These are phyloP conservation scores for Kokia cookei DNA, from an alignment of 441 rosid genomes.

Conservation along the genomic window DNA sequence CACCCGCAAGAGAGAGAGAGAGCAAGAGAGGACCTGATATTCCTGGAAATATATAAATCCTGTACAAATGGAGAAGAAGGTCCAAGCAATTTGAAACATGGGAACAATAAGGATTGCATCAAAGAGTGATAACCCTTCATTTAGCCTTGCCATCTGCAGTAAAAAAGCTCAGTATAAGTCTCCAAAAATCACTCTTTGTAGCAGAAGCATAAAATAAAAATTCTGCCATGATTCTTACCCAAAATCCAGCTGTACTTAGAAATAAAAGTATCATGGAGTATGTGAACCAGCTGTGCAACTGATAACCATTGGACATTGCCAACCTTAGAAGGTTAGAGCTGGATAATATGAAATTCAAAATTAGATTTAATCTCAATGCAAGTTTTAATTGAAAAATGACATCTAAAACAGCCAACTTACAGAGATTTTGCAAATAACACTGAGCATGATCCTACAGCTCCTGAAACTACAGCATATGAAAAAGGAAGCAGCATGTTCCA, in stretches of 20 bases:
- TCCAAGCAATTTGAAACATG: slow-evolving; percentile 99
- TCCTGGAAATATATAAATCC: slow-evolving; percentile 98
- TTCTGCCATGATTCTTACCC: slow-evolving; percentile 45
- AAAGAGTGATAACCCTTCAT: slow-evolving; percentile 85
- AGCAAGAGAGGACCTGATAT: slow-evolving; percentile 62
- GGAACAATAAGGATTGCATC: slow-evolving; percentile 99
- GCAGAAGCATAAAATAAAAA: not conserved
- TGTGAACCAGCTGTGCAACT: slow-evolving; percentile 94
- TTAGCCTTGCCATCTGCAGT: slow-evolving; percentile 89
- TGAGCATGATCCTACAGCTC: slow-evolving; percentile 95
- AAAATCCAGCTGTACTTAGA: slow-evolving; percentile 96
- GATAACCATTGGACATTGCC: slow-evolving; percentile 84
- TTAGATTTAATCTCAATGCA: slow-evolving; percentile 9
- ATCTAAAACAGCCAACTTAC: slow-evolving; percentile 41
- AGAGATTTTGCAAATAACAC: slow-evolving; percentile 97
- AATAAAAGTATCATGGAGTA: slow-evolving; percentile 90
- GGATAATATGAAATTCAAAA: slow-evolving; percentile 13
- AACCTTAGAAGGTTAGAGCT: slow-evolving; percentile 84
- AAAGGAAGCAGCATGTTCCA: slow-evolving; percentile 92
- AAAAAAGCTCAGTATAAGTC: slow-evolving; percentile 3
- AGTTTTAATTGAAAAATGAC: not conserved
- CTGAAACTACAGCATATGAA: slow-evolving; percentile 94
- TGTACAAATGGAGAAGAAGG: slow-evolving; percentile 97
- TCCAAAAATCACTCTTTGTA: slow-evolving; percentile 9
- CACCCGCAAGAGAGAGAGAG: not conserved